Evolutionary conservation across 2,329 filamentous ascomycete species (phyloP), one percentile per base, ranked within the genome.

Genomic region (Penicillium verrucosum): DNA sequence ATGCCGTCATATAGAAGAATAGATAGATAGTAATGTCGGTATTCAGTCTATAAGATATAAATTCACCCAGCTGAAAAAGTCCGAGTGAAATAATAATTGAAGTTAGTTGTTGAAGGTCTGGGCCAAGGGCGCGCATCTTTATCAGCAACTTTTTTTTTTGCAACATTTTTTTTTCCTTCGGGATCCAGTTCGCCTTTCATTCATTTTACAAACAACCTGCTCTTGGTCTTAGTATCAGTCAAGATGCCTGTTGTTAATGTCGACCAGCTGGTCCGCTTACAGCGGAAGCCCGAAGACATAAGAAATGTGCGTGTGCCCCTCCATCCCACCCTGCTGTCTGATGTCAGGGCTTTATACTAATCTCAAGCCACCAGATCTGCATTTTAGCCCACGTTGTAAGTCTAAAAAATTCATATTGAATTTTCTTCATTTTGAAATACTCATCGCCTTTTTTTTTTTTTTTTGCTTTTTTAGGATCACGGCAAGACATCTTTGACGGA

Each of bases 401-500:
- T 81, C 30, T 29, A 37, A 40, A 29, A n/a, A 32, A 6, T 7
- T 10, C 12, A 38, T 7, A 11, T 2, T 18, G 6, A 18, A 44
- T 29, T 16, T 18, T 40, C n/a, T 12, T 7, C 25, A 14, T 16
- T 27, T 40, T 23, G 18, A 42, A 51, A 54, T 48, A 12, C 44
- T 51, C n/a, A 54, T 34, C 16, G 38, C 37, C 29, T 52, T 41
- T 51, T 42, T 50, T 6, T 32, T 6, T 32, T 34, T 34, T 16
- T 48, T 59, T 46, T 45, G 37, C 37, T 65, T 16, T 56, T 57
- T 68, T 40, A 87, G 85, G 94, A 99, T 75, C 94, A 99, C 82
- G 94, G 94, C 69, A 99, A 99, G 77, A 99, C 94, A 3, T 97
- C 94, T 34, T 85, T 99, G 65, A 96, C 92, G 56, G 94, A 99